Percentiles rank a stretch among this genome's conserved stretches.
Evolutionary conservation across 768 basidiomycete species (phyloP).

Genomic region (Phylloporus sp.): DNA sequence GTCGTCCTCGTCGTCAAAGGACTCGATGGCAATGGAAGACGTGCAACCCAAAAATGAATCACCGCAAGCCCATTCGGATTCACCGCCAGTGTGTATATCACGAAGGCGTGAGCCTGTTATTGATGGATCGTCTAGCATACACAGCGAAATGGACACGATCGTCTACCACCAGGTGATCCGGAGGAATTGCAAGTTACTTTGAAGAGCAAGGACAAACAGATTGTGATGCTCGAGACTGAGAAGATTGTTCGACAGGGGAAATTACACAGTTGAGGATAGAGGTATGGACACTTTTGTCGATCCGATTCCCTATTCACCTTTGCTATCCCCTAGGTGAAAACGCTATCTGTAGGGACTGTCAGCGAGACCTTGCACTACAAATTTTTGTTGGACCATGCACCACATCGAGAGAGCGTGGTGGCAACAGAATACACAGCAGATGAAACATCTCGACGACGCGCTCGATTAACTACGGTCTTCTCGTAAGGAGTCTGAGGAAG

Average conservation of each 20-base stretch:
- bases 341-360: conserved; percentile 43
- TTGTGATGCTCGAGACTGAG: conserved; percentile 47
- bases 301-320: background rate
- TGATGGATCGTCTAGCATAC: conserved; percentile 43
- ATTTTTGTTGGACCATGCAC: conserved; percentile 50
- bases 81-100: conserved; percentile 69
- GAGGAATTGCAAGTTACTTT: conserved; percentile 33
- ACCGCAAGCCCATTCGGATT: conserved; percentile 47
- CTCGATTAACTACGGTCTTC: conserved; percentile 35
- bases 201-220: conserved; percentile 37
- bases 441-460: conserved; percentile 41
- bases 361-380: conserved; percentile 51
- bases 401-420: conserved; percentile 41
- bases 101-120: conserved; percentile 16
- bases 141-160: conserved; percentile 38
- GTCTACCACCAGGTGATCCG: conserved; percentile 38
- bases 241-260: conserved; percentile 42
- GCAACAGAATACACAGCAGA: conserved; percentile 39
- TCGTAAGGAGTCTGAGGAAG: conserved; percentile 46
- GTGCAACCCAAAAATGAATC: conserved; percentile 40
- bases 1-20: conserved; percentile 31
- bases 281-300: conserved; percentile 30
- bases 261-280: conserved; percentile 44
- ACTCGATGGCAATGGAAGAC: conserved; percentile 28
- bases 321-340: conserved; percentile 32